A percentile compares a stretch with the other conserved stretches of the same genome.
Evolutionary conservation across 2,329 filamentous ascomycete species (phyloP).

Genomic region (Peltaster fructicola): DNA sequence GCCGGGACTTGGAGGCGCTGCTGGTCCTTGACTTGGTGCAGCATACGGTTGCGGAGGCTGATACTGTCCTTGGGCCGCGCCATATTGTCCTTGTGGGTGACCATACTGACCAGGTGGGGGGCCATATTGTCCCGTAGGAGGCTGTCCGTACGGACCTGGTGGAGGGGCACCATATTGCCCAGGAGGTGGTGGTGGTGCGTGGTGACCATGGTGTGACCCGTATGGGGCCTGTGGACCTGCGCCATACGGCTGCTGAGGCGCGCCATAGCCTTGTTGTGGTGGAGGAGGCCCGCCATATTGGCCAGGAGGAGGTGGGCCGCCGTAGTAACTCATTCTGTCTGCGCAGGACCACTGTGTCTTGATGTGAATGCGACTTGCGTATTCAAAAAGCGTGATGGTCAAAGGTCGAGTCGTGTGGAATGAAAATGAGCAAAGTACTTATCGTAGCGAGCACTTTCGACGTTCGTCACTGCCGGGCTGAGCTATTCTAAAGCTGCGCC

Average conservation of each 20-base stretch:
- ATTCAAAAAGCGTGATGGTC: constrained; percentile 8
- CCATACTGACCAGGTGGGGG: constrained; percentile 6
- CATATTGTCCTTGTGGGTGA: constrained; percentile 3
- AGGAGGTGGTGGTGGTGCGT: no score
- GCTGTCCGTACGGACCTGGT: constrained; percentile 8
- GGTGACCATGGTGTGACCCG: no score
- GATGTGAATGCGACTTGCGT: constrained; percentile 2
- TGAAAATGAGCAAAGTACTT: constrained; percentile 5
- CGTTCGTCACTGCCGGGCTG: constrained; percentile 6
- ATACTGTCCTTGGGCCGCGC: constrained; percentile 6
- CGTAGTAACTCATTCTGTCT: not conserved
- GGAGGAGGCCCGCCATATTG: constrained; percentile 7
- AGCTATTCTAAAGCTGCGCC: constrained; percentile 1
- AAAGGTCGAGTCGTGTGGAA: constrained; percentile 7
- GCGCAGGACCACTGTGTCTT: not conserved
- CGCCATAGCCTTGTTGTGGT: constrained; percentile 7
- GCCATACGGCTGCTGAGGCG: no score
- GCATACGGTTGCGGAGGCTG: constrained; percentile 6
- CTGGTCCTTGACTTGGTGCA: constrained; percentile 21
- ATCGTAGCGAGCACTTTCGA: not conserved
- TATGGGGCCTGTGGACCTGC: no score
- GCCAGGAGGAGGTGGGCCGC: not conserved
- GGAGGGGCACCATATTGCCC: constrained; percentile 9
- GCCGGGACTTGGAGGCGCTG: constrained; percentile 51
- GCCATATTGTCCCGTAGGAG: constrained; percentile 6